phyloP scores from a whole-genome alignment of 441 rosid species.

The Kokia cookei region DNA sequence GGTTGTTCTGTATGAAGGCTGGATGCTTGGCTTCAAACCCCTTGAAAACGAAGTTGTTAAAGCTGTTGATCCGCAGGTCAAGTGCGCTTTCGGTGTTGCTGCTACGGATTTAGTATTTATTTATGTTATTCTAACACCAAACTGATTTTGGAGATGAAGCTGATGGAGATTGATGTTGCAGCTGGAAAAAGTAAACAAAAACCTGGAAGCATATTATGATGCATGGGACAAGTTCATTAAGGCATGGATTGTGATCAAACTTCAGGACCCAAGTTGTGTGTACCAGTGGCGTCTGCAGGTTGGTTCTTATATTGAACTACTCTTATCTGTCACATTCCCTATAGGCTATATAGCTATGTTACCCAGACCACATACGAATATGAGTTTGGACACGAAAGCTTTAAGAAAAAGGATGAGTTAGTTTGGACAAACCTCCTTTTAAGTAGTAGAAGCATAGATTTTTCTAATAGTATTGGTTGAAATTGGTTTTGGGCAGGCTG shows the following conservation, averaged over 20 bases:
- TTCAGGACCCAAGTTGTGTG: slow-evolving; percentile 81
- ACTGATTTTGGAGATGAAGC: neutral
- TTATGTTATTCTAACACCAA: neutral
- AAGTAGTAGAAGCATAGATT: neutral
- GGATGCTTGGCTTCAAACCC: slow-evolving; percentile 98
- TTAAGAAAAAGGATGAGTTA: neutral
- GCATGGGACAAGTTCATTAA: slow-evolving; percentile 83
- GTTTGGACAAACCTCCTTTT: neutral
- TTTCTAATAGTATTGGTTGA: neutral
- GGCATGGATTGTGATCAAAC: slow-evolving; percentile 82
- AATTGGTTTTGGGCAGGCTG: slow-evolving; percentile 47
- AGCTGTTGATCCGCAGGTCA: slow-evolving; percentile 85
- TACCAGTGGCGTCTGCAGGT: slow-evolving; percentile 96
- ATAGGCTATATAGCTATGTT: too few species aligned
- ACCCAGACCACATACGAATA: neutral
- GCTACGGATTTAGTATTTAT: neutral
- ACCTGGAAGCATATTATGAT: slow-evolving; percentile 73
- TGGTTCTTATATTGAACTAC: neutral
- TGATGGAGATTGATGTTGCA: slow-evolving; percentile 18
- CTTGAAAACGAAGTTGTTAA: slow-evolving; percentile 44
- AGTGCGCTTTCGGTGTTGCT: neutral
- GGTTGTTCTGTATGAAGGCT: slow-evolving; percentile 88
- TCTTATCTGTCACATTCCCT: neutral
- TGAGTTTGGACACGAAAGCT: neutral
- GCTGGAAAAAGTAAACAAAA: slow-evolving; percentile 74